Evolutionary conservation across 2,329 filamentous ascomycete species (phyloP), one percentile per base, ranked within the genome.

Genomic region (Rhinocladiella similis): DNA sequence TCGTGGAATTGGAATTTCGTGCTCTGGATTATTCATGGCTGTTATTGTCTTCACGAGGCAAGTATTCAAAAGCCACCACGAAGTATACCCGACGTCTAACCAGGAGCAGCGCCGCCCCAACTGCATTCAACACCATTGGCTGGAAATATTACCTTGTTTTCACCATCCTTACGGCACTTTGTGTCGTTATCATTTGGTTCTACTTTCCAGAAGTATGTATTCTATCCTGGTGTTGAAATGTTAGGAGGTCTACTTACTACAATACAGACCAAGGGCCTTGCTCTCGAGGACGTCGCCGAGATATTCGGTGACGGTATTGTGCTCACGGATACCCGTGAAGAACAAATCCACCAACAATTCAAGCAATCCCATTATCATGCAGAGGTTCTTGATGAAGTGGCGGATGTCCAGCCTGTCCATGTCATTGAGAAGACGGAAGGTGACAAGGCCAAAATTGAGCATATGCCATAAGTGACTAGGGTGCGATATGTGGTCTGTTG

Each of bases 1-100:
- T 1, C 86, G 87, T 63, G 88, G 88, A 4, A 53, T 56, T 10
- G 53, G 47, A 5, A 43, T 56, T 35, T 53, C 47, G 7, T 48
- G 50, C 51, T 19, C 49, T 16, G 53, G 45, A 2, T 50, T 54
- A 22, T 49, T 56, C 19, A 47, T 56, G 38, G 38, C 33, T 9
- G n/a, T 46, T 3, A 54, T 52, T 35, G 22, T 52, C 27, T 52
- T 52, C 39, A 52, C 50, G 9, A 50, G 48, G n/a, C 19, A 29
- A 50, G 27, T 20, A 13, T 5, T 14, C 3, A 7, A 19, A 4
- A 19, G 14, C 13, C 3, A 12, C 9, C 27, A 25, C 13, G 5
- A 25, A n/a, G 16, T 14, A 16, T 16, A 2, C 12, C 3, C 2
- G 9, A 10, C 10, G 6, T 22, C 39, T 42, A 13, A 27, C 19